Conservation (phyloP, 352 stramenopile species). For the Aphanomyces euteiches region DNA sequence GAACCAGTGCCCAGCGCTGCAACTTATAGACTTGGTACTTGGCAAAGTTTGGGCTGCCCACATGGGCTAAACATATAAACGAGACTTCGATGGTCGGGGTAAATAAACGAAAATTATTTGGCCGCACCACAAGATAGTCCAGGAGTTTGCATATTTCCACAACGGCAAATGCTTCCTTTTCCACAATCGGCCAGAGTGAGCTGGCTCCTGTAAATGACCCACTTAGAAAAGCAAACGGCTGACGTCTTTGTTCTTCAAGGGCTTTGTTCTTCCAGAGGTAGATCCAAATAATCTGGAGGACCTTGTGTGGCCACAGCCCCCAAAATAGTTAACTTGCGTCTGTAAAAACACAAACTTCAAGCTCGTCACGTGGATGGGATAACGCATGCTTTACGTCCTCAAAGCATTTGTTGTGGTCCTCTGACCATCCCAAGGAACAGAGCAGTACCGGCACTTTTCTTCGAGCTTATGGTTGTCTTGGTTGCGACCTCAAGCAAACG, state of each 20-base stretch:
- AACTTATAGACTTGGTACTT: conserved; percentile 38
- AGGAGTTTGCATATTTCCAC: conserved; percentile 34
- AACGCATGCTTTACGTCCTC: neutral
- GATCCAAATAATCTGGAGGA: neutral
- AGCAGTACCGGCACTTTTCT: conserved; percentile 11
- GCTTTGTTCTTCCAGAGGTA: neutral
- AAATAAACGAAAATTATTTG: conserved; percentile 31
- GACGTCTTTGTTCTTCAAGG: neutral
- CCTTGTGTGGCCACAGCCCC: neutral
- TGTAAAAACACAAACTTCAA: conserved; percentile 16
- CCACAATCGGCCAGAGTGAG: no score
- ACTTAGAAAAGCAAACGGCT: no score
- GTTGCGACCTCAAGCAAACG: neutral
- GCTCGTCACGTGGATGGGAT: neutral
- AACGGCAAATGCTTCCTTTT: conserved; percentile 35
- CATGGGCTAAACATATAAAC: conserved; percentile 34
- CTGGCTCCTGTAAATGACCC: no score
- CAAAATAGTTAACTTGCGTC: neutral
- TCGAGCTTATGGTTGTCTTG: neutral
- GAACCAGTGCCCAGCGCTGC: conserved; percentile 31
- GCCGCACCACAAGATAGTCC: conserved; percentile 31
- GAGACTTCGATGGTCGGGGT: conserved; percentile 37
- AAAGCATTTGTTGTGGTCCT: neutral
- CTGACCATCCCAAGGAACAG: neutral
- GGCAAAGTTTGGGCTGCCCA: conserved; percentile 4